Evolutionary conservation across 495 filamentous ascomycete species (phyloP).

Genomic region (Collariella sp.): DNA sequence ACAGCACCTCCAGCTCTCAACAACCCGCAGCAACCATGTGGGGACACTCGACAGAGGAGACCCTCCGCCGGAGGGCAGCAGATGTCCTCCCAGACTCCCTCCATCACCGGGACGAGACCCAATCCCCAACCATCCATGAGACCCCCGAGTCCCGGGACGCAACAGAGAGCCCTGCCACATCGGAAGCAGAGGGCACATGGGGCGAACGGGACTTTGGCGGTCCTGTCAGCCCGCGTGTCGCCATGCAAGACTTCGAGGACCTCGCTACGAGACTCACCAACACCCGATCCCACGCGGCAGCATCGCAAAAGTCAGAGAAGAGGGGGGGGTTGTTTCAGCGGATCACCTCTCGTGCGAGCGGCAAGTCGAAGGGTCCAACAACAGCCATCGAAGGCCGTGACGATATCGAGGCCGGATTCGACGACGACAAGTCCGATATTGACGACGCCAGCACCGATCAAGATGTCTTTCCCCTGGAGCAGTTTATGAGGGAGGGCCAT

Average conservation of each 20-base stretch:
- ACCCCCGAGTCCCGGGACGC: conserved; percentile 7
- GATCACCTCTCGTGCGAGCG: conserved; percentile 15
- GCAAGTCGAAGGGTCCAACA: conserved; percentile 5
- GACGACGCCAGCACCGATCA: conserved; percentile 28
- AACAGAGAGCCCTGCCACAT: conserved; percentile 8
- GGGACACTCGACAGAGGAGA: conserved; percentile 13
- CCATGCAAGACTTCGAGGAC: conserved; percentile 64
- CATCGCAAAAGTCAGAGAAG: conserved; percentile 9
- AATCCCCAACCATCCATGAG: background rate
- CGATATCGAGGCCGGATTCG: conserved; percentile 14
- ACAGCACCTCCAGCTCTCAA: background rate
- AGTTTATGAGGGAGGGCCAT: conserved; percentile 71
- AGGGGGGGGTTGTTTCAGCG: conserved; percentile 16
- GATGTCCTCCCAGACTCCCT: conserved; percentile 16
- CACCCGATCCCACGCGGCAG: conserved; percentile 11
- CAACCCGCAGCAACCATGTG: background rate
- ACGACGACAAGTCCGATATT: conserved; percentile 38
- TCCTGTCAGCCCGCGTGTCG: conserved; percentile 50
- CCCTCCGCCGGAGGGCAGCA: conserved; percentile 16
- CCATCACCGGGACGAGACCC: conserved; percentile 19
- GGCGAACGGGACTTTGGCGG: conserved; percentile 62
- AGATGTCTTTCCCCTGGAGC: conserved; percentile 56
- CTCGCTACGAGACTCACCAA: conserved; percentile 40
- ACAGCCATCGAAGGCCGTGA: background rate
- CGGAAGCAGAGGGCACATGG: conserved; percentile 54